A percentile compares a stretch with the other conserved stretches of the same genome.
These are phyloP conservation scores for Suillus fuscotomentosus DNA, from an alignment of 768 basidiomycete genomes.

Conservation along the genomic window DNA sequence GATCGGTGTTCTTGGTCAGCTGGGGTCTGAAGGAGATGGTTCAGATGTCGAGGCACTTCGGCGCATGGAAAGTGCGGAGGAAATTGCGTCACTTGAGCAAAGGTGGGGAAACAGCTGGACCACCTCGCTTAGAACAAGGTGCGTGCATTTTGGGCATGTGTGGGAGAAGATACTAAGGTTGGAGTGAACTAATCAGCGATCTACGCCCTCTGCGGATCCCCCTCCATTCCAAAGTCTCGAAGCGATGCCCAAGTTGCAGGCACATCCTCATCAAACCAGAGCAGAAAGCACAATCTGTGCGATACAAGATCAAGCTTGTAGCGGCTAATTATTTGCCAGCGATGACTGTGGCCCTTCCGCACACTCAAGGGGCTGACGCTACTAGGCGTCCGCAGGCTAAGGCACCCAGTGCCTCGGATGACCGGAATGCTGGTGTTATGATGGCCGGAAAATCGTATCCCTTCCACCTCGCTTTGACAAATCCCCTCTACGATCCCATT, in stretches of 20 bases:
- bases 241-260: conserved; percentile 90
- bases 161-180: background rate
- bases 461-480: conserved; percentile 89
- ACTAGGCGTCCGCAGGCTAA: conserved; percentile 39
- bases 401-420: conserved; percentile 33
- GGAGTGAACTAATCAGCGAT: conserved; percentile 47
- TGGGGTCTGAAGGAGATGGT: conserved; percentile 61
- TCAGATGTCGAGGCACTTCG: conserved; percentile 70
- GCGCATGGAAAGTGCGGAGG: conserved; percentile 56
- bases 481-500: conserved; percentile 95
- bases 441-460: conserved; percentile 80
- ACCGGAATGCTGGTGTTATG: conserved; percentile 41
- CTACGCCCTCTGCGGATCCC: conserved; percentile 88
- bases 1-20: conserved; percentile 49
- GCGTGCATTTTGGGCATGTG: conserved; percentile 13
- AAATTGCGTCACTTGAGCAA: conserved; percentile 73
- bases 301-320: conserved; percentile 97
- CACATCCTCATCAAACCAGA: conserved; percentile 99
- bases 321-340: conserved; percentile 93
- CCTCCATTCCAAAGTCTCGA: conserved; percentile 89
- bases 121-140: conserved; percentile 64
- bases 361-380: conserved; percentile 36
- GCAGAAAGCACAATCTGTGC: conserved; percentile 90
- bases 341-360: conserved; percentile 71
- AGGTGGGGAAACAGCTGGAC: conserved; percentile 84